Conservation (phyloP, 306 rosid genomes). For the Malus fusca region DNA sequence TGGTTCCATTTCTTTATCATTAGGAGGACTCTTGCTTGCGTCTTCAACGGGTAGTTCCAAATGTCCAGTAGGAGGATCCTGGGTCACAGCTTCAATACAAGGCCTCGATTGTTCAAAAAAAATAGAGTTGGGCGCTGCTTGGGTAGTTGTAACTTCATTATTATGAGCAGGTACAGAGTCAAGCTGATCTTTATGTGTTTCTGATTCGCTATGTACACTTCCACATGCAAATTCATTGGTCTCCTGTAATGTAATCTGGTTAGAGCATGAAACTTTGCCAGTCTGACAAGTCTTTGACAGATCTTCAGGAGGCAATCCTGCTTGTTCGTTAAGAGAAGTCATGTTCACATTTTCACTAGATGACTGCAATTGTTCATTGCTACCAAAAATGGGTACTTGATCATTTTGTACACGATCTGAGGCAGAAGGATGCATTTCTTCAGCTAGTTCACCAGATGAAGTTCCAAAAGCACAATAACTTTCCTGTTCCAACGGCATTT, state of each 20-base stretch:
- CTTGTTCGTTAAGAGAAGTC: neutral
- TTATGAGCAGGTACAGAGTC: conserved; percentile 24
- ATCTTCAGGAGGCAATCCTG: conserved; percentile 6
- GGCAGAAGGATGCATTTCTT: neutral
- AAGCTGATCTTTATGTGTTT: conserved; percentile 21
- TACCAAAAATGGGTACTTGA: neutral
- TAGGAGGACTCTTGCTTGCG: conserved; percentile 7
- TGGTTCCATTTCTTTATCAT: conserved; percentile 30
- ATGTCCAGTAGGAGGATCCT: conserved; percentile 26
- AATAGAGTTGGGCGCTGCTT: conserved; percentile 10
- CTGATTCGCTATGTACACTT: conserved; percentile 24
- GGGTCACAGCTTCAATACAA: conserved; percentile 17
- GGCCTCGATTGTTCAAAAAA: conserved; percentile 21
- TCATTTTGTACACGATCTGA: conserved; percentile 13
- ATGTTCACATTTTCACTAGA: neutral
- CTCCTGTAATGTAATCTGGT: conserved; percentile 14
- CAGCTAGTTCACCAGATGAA: neutral
- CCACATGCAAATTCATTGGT: conserved; percentile 22
- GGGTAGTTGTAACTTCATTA: conserved; percentile 24
- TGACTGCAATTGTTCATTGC: neutral
- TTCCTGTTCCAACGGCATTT: conserved; percentile 2
- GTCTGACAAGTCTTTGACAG: conserved; percentile 19
- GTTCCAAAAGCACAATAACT: conserved; percentile 5
- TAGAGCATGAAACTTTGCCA: conserved; percentile 16
- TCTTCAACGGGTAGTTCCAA: conserved; percentile 29